Percentiles rank a stretch among this genome's conserved stretches.
phyloP scores from a whole-genome alignment of 2,329 filamentous ascomycete species.

The Aspergillus novofumigatus region DNA sequence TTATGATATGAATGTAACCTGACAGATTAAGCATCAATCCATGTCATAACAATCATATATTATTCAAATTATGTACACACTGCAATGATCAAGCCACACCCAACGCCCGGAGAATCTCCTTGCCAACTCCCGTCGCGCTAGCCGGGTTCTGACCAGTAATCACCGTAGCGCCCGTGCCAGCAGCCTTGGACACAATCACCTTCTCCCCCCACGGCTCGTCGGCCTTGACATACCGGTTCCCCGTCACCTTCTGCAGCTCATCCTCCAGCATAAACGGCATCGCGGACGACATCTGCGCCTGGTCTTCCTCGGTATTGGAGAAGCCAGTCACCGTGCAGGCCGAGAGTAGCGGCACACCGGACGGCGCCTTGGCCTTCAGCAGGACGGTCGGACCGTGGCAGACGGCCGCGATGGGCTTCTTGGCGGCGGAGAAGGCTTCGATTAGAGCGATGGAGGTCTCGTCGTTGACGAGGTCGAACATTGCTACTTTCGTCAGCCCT shows the following conservation, averaged over 20 bases:
- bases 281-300: slow-evolving; percentile 30
- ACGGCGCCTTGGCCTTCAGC: slow-evolving; percentile 40
- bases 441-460: slow-evolving; percentile 43
- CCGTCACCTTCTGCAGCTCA: slow-evolving; percentile 36
- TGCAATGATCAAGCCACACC: slow-evolving; percentile 4
- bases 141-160: slow-evolving; percentile 49
- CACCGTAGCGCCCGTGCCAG: slow-evolving; percentile 27
- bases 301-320: slow-evolving; percentile 45
- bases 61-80: not conserved
- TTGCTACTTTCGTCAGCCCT: slow-evolving; percentile 26
- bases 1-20: not conserved
- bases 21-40: not conserved
- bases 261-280: slow-evolving; percentile 46
- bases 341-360: slow-evolving; percentile 40
- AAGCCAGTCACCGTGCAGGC: slow-evolving; percentile 44
- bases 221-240: slow-evolving; percentile 43
- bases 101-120: slow-evolving; percentile 39
- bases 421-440: slow-evolving; percentile 44
- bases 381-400: slow-evolving; percentile 47
- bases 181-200: slow-evolving; percentile 35
- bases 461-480: slow-evolving; percentile 48
- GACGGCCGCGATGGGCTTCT: slow-evolving; percentile 48
- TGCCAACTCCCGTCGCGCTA: slow-evolving; percentile 41
- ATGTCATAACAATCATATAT: not conserved
- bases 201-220: slow-evolving; percentile 42